Evolutionary conservation across 345 rosid species (phyloP).

Genomic region (Hevea brasiliensis): DNA sequence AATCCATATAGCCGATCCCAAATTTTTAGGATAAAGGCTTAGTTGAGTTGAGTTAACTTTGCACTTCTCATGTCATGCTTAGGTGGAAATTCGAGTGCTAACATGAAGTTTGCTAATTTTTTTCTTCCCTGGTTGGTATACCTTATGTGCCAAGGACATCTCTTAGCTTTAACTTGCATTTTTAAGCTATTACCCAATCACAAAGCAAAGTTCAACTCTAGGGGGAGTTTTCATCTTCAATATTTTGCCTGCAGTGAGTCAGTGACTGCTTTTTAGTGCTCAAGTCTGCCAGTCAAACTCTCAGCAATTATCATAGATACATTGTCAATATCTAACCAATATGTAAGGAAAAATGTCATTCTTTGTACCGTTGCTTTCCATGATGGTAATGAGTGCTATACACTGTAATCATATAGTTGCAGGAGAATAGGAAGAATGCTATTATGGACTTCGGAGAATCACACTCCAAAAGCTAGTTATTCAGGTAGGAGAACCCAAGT

Average conservation of each 20-base stretch:
- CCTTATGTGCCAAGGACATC: neutral
- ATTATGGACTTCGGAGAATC: neutral
- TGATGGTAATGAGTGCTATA: neutral
- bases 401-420: neutral
- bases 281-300: too few relatives aligned
- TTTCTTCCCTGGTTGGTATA: too few relatives aligned
- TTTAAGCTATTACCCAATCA: too few relatives aligned
- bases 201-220: too few relatives aligned
- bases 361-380: neutral
- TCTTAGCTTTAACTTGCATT: too few relatives aligned
- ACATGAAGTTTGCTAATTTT: neutral
- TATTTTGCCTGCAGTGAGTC: neutral
- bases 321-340: neutral
- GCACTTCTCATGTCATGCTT: neutral
- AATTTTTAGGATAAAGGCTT: too few relatives aligned
- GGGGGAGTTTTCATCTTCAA: neutral
- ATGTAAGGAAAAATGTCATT: neutral
- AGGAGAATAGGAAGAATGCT: neutral
- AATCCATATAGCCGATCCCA: too few relatives aligned
- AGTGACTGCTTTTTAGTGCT: too few relatives aligned
- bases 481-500: neutral
- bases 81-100: neutral
- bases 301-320: neutral
- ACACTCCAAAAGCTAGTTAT: neutral
- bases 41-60: too few relatives aligned